Percentiles rank a stretch among this genome's conserved stretches.
phyloP scores from a whole-genome alignment of 805 yeast species.

The Candida endomychidarum region DNA sequence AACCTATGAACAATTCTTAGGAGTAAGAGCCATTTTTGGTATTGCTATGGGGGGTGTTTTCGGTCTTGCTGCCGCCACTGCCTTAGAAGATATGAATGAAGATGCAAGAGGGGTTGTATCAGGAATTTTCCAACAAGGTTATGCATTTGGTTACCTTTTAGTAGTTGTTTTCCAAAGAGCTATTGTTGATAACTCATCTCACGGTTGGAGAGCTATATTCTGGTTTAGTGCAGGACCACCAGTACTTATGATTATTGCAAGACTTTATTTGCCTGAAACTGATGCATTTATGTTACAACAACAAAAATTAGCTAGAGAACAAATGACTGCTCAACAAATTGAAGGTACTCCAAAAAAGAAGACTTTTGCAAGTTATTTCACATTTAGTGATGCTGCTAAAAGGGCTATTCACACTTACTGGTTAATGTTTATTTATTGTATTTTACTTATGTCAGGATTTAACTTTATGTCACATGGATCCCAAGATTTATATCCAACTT shows the following conservation, averaged over 20 bases:
- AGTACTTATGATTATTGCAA: constrained; percentile 34
- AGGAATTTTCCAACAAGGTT: constrained; percentile 80
- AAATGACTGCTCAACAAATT: neutral
- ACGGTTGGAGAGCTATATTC: constrained; percentile 64
- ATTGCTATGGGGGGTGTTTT: constrained; percentile 56
- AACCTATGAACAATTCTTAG: constrained; percentile 57
- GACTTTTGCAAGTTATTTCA: no score
- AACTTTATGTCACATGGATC: constrained; percentile 45
- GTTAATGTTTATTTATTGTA: constrained; percentile 57
- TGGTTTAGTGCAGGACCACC: constrained; percentile 68
- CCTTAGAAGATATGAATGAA: constrained; percentile 53
- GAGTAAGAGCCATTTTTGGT: constrained; percentile 63
- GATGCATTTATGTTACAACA: constrained; percentile 49
- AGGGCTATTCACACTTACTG: constrained; percentile 47
- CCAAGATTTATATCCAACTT: constrained; percentile 43
- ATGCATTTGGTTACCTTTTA: constrained; percentile 65
- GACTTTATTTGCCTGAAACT: constrained; percentile 41
- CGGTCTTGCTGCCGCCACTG: constrained; percentile 54
- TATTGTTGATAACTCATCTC: constrained; percentile 46
- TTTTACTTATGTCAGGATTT: constrained; percentile 47
- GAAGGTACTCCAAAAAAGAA: no score
- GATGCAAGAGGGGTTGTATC: constrained; percentile 58
- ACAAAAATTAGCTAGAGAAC: constrained; percentile 16
- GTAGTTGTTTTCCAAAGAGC: constrained; percentile 68
- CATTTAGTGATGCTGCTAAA: constrained; percentile 11